A percentile compares a stretch with the other conserved stretches of the same genome.
These are phyloP conservation scores for Babesia ovata DNA, from an alignment of 169 alveolate species.

Conservation along the genomic window DNA sequence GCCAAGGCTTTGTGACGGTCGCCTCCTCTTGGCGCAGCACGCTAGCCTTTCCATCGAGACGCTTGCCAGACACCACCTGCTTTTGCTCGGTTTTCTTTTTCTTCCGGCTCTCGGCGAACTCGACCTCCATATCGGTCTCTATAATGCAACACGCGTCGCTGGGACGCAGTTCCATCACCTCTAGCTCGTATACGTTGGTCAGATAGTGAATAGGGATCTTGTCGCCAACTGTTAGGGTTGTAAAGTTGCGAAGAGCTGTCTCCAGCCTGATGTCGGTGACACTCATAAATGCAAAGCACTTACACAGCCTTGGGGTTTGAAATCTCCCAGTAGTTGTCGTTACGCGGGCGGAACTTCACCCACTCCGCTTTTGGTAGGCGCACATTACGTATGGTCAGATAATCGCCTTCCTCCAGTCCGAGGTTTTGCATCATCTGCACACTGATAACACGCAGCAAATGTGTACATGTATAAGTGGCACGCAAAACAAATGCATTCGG, in stretches of 20 bases:
- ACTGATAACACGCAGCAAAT: neutral
- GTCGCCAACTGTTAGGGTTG: conserved; percentile 91
- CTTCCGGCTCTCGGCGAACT: conserved; percentile 77
- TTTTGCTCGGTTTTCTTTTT: conserved; percentile 5
- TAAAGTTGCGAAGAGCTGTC: conserved; percentile 89
- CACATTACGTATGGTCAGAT: conserved; percentile 83
- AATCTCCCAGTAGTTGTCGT: conserved; percentile 89
- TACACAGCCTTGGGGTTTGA: conserved; percentile 94
- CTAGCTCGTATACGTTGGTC: conserved; percentile 85
- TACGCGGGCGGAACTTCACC: conserved; percentile 89
- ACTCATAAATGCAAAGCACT: neutral
- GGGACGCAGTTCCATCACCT: conserved; percentile 90
- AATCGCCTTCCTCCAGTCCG: conserved; percentile 87
- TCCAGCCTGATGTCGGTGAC: conserved; percentile 73
- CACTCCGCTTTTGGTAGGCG: conserved; percentile 88
- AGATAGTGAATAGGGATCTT: conserved; percentile 87
- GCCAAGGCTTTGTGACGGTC: conserved; percentile 67
- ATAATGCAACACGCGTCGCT: conserved; percentile 89
- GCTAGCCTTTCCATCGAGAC: conserved; percentile 63
- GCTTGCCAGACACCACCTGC: conserved; percentile 35
- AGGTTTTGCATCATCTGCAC: conserved; percentile 90
- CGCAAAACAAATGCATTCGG: neutral
- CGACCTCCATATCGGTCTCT: conserved; percentile 94
- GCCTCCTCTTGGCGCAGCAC: conserved; percentile 8
- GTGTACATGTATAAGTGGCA: neutral